Evolutionary conservation across 441 rosid genomes (phyloP).

Genomic region (Oxalis stricta): DNA sequence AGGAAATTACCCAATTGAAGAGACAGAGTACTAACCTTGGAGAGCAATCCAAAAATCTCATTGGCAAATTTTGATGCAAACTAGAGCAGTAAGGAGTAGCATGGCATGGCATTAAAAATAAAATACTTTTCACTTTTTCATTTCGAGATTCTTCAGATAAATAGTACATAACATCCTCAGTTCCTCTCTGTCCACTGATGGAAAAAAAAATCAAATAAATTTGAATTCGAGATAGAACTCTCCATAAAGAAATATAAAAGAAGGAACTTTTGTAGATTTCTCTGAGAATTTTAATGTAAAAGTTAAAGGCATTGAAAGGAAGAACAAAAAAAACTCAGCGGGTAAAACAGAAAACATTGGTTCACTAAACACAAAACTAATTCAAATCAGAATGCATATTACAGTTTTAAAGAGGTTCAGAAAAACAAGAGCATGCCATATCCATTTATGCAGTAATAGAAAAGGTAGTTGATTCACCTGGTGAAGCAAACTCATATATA

Average conservation of each 20-base stretch:
- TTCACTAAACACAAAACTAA: not conserved
- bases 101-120: constrained; percentile 87
- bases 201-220: constrained; percentile 11
- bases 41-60: constrained; percentile 70
- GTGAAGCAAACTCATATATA: constrained; percentile 73
- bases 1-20: not conserved
- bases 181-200: constrained; percentile 56
- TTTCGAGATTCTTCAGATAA: constrained; percentile 59
- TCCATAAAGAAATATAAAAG: not conserved
- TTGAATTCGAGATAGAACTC: not conserved
- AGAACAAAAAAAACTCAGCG: not conserved
- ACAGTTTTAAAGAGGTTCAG: not conserved
- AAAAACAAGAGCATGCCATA: not conserved
- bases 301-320: not conserved
- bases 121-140: constrained; percentile 45
- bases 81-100: constrained; percentile 86
- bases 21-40: constrained; percentile 40
- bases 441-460: not conserved
- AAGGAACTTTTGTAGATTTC: too few relatives aligned
- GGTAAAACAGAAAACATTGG: not conserved
- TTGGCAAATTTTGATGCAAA: constrained; percentile 53
- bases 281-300: not conserved
- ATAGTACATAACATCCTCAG: constrained; percentile 83
- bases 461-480: constrained; percentile 40
- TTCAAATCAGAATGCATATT: not conserved